Conservation (phyloP, 2,329 filamentous ascomycete species). For the Calonectria henricotiae region DNA sequence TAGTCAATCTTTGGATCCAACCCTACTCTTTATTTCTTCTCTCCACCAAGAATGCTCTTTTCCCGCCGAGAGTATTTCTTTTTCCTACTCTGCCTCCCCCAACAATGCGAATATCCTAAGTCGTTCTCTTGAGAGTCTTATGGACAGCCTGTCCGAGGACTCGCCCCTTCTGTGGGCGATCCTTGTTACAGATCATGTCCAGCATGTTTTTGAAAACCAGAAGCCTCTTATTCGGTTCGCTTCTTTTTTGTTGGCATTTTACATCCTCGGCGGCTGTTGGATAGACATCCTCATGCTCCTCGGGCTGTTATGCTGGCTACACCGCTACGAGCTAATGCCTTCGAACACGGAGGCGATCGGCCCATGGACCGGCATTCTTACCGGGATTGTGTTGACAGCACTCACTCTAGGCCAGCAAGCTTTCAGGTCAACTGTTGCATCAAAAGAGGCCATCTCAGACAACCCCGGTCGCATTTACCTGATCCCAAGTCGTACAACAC, state of each 20-base stretch:
- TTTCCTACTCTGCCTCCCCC: constrained; percentile 11
- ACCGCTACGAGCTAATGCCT: constrained; percentile 25
- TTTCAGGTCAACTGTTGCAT: background rate
- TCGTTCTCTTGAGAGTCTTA: constrained; percentile 32
- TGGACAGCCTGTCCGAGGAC: constrained; percentile 52
- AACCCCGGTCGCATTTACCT: constrained; percentile 64
- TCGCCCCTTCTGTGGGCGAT: constrained; percentile 48
- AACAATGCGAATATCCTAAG: constrained; percentile 39
- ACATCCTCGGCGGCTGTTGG: constrained; percentile 43
- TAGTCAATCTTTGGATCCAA: constrained; percentile 29
- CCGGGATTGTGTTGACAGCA: background rate
- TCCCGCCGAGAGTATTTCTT: constrained; percentile 5
- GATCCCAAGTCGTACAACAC: constrained; percentile 77
- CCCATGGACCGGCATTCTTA: constrained; percentile 24
- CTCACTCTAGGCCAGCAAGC: constrained; percentile 7
- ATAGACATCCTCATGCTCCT: constrained; percentile 51
- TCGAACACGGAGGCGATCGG: constrained; percentile 24
- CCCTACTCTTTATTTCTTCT: constrained; percentile 26
- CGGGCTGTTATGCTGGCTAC: constrained; percentile 47
- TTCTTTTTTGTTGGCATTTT: constrained; percentile 39
- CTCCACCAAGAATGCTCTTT: constrained; percentile 18
- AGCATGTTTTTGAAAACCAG: constrained; percentile 32
- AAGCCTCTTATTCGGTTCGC: background rate
- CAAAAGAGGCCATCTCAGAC: background rate
- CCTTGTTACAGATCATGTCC: constrained; percentile 45